Conservation (phyloP, 768 basidiomycete genomes). For the Kwoniella botswanensis region DNA sequence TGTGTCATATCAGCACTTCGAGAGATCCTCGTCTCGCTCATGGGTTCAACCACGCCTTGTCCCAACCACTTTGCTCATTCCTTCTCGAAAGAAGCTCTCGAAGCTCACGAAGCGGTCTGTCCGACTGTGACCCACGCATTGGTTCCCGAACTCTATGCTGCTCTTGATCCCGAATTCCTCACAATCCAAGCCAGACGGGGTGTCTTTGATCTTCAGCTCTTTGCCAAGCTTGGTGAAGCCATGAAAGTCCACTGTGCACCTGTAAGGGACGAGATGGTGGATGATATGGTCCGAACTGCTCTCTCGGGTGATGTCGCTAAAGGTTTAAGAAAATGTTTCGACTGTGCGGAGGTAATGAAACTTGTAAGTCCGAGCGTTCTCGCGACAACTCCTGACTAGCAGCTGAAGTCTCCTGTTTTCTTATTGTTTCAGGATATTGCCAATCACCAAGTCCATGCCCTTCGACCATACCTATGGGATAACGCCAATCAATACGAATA, state of each 20-base stretch:
- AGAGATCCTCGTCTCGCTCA: slow-evolving; percentile 80
- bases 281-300: slow-evolving; percentile 78
- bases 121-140: slow-evolving; percentile 68
- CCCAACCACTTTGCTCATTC: slow-evolving; percentile 46
- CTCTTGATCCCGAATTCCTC: slow-evolving; percentile 81
- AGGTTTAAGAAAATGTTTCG: slow-evolving; percentile 81
- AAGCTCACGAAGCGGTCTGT: slow-evolving; percentile 60
- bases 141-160: slow-evolving; percentile 70
- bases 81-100: slow-evolving; percentile 41
- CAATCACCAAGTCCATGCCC: slow-evolving; percentile 89
- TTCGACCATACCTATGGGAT: slow-evolving; percentile 86
- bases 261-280: slow-evolving; percentile 83
- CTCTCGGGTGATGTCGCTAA: slow-evolving; percentile 70
- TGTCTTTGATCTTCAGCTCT: slow-evolving; percentile 79
- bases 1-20: slow-evolving; percentile 66
- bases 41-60: slow-evolving; percentile 68
- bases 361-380: slow-evolving; percentile 66
- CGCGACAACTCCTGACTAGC: no score
- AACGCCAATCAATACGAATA: slow-evolving; percentile 80
- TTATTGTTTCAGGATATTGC: slow-evolving; percentile 75
- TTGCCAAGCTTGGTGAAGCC: slow-evolving; percentile 76
- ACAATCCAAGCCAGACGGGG: slow-evolving; percentile 78
- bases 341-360: slow-evolving; percentile 94
- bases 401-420: no score
- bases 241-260: slow-evolving; percentile 92